These are phyloP conservation scores for Penstemon newberryi DNA, from an alignment of 257 asterid genomes.

Conservation along the genomic window DNA sequence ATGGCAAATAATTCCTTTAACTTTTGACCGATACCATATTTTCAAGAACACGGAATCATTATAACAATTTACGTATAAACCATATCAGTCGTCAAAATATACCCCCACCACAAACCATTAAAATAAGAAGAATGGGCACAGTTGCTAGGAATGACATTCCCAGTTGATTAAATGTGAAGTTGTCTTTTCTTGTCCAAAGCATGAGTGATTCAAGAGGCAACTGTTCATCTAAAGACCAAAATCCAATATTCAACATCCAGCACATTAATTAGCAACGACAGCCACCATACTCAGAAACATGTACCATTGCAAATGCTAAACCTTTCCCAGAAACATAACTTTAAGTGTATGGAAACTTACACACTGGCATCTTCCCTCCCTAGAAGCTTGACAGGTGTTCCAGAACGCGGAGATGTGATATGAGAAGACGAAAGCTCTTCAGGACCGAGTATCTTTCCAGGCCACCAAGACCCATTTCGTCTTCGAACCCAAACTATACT, in stretches of 20 bases:
- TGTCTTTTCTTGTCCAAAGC: conserved; percentile 18
- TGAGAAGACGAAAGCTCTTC: conserved; percentile 84
- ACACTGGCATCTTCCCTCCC: conserved; percentile 99
- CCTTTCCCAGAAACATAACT: conserved; percentile 12
- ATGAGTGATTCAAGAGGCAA: conserved; percentile 15
- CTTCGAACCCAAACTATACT: conserved; percentile 99
- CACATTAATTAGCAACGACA: conserved; percentile 21
- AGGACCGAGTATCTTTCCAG: conserved; percentile 90
- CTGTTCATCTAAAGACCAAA: conserved; percentile 4
- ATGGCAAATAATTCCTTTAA: background rate
- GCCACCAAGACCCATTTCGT: conserved; percentile 99
- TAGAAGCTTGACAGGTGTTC: conserved; percentile 98
- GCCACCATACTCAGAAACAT: conserved; percentile 21
- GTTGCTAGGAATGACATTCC: conserved; percentile 7
- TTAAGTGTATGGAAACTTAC: conserved; percentile 51
- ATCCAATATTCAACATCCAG: conserved; percentile 20
- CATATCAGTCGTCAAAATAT: too few species aligned
- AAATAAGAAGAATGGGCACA: conserved; percentile 1
- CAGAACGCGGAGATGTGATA: conserved; percentile 91
- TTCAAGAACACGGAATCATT: background rate
- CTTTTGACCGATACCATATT: conserved; percentile 11
- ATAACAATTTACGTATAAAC: background rate
- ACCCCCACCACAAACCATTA: background rate
- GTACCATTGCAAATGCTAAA: conserved; percentile 15
- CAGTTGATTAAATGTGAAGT: conserved; percentile 3